Percentiles rank a stretch among this genome's conserved stretches.
Evolutionary conservation across 2,329 filamentous ascomycete genomes (phyloP).

Genomic region (Fusarium dlaminii): DNA sequence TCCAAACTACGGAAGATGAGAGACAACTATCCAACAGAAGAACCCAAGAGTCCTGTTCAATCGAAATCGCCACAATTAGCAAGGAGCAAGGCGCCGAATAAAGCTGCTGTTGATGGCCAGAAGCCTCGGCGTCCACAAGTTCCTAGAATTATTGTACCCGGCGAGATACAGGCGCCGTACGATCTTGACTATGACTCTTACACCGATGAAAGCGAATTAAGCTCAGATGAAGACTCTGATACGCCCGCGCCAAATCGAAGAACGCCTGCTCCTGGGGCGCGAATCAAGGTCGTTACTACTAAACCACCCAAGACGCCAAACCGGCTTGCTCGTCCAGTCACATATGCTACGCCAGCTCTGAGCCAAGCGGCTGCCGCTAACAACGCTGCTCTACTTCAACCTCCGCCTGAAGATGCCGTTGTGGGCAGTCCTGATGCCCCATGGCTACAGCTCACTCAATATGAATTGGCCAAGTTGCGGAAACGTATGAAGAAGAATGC

Average conservation of each 20-base stretch:
- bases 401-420: conserved; percentile 68
- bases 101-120: conserved; percentile 54
- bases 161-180: conserved; percentile 72
- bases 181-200: conserved; percentile 70
- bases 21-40: conserved; percentile 67
- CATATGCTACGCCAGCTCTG: conserved; percentile 49
- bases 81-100: conserved; percentile 59
- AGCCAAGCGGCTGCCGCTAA: conserved; percentile 53
- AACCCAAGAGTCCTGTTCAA: conserved; percentile 61
- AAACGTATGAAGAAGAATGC: conserved; percentile 95
- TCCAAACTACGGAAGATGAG: conserved; percentile 68
- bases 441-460: conserved; percentile 72
- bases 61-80: conserved; percentile 64
- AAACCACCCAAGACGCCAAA: conserved; percentile 59
- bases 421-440: conserved; percentile 68
- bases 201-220: conserved; percentile 62
- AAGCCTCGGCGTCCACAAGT: conserved; percentile 58
- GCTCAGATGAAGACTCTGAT: conserved; percentile 61
- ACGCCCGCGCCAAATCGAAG: conserved; percentile 50
- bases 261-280: conserved; percentile 51
- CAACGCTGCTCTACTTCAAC: conserved; percentile 59
- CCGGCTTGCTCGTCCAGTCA: conserved; percentile 46
- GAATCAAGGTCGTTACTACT: conserved; percentile 60
- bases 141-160: conserved; percentile 71
- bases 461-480: conserved; percentile 73